A percentile compares a stretch with the other conserved stretches of the same genome.
Evolutionary conservation across 495 filamentous ascomycete genomes (phyloP).

Genomic region (Amphirosellinia nigrospora): DNA sequence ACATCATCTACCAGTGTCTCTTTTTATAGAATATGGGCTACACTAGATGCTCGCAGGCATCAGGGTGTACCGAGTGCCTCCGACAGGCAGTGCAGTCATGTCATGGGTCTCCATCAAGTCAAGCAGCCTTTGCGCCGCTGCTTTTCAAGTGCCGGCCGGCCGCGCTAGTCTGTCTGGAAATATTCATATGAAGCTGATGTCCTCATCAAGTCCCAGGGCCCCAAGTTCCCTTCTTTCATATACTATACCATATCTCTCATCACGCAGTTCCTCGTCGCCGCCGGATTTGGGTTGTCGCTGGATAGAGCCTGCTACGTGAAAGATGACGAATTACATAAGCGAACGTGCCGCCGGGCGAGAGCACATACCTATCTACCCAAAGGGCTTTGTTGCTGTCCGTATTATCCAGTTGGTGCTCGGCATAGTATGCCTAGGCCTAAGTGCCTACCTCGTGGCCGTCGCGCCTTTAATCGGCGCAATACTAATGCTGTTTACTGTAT

Average conservation of each 20-base stretch:
- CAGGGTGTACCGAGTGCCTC: background rate
- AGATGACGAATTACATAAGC: constrained; percentile 17
- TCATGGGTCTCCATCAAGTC: background rate
- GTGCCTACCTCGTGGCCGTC: constrained; percentile 62
- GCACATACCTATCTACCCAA: constrained; percentile 53
- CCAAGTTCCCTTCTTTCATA: background rate
- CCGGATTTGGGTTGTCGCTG: background rate
- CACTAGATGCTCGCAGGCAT: background rate
- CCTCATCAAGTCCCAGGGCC: background rate
- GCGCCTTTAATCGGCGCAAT: constrained; percentile 38
- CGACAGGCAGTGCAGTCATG: background rate
- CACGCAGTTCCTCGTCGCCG: background rate
- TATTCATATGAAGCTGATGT: constrained; percentile 9
- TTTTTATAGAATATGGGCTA: constrained; percentile 14
- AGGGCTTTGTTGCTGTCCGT: constrained; percentile 62
- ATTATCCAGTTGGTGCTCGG: constrained; percentile 66
- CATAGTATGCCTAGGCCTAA: constrained; percentile 70
- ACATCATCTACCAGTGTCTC: constrained; percentile 20
- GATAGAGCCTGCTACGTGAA: background rate
- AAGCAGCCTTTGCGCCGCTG: background rate
- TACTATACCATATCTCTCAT: background rate
- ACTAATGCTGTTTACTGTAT: constrained; percentile 51
- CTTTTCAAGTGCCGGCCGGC: background rate
- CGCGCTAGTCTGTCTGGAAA: background rate
- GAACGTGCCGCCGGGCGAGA: constrained; percentile 43